Conservation (phyloP, 78 protist species). For the Dictyostelium purpureum region DNA sequence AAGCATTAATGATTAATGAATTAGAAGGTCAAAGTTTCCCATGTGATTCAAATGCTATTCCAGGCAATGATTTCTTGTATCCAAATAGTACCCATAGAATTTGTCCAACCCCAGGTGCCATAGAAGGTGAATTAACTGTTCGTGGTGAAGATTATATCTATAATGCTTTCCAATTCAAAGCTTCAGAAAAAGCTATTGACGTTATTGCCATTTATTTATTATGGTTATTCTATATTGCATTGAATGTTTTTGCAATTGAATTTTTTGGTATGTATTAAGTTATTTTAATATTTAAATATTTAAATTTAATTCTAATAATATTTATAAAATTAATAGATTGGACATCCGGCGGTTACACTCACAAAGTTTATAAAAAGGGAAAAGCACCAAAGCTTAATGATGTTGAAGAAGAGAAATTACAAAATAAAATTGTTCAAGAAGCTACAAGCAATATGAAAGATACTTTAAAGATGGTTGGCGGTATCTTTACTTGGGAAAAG, state of each 20-base stretch:
- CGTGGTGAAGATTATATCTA: slow-evolving; percentile 24
- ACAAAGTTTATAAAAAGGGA: slow-evolving; percentile 67
- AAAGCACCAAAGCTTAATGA: slow-evolving; percentile 76
- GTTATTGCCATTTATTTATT: slow-evolving; percentile 9
- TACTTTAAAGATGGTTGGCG: slow-evolving; percentile 45
- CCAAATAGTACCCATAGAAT: neutral
- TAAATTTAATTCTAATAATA: neutral
- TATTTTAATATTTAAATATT: too few relatives aligned
- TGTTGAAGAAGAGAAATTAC: slow-evolving; percentile 62
- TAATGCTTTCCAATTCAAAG: neutral
- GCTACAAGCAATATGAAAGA: slow-evolving; percentile 73
- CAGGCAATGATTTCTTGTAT: slow-evolving; percentile 3
- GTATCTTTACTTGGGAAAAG: slow-evolving; percentile 63
- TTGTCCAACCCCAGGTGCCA: slow-evolving; percentile 17
- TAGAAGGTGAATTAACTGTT: slow-evolving; percentile 5
- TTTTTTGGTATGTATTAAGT: too few relatives aligned
- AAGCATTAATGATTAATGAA: slow-evolving; percentile 53
- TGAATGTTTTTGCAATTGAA: slow-evolving; percentile 56
- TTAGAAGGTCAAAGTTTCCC: slow-evolving; percentile 13
- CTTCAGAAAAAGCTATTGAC: neutral
- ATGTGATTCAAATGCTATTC: slow-evolving; percentile 24
- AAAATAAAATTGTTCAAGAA: slow-evolving; percentile 56
- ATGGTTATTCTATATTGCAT: slow-evolving; percentile 37
- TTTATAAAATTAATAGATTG: slow-evolving; percentile 4
- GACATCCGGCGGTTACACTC: slow-evolving; percentile 78